These are phyloP conservation scores for Paecilomyces sp. DNA, from an alignment of 2,329 filamentous ascomycete species.

Conservation along the genomic window DNA sequence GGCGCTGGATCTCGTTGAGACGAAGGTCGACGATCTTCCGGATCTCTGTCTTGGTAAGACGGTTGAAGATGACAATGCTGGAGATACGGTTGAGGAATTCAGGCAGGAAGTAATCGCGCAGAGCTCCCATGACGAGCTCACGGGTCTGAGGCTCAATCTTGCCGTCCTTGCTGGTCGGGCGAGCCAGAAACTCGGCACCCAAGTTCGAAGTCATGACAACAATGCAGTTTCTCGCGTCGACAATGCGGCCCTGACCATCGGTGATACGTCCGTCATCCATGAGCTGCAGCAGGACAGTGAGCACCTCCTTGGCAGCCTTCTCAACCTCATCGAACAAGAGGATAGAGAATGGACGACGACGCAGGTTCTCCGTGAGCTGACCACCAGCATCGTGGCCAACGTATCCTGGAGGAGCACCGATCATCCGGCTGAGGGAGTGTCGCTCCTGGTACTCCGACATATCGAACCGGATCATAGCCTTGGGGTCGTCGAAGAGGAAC, in stretches of 20 bases:
- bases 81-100: conserved; percentile 98
- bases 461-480: conserved; percentile 97
- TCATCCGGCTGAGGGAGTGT: conserved; percentile 93
- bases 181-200: conserved; percentile 85
- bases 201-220: conserved; percentile 99
- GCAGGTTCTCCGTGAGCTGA: conserved; percentile 89
- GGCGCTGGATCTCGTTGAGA: conserved; percentile 81
- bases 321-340: conserved; percentile 96
- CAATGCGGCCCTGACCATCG: conserved; percentile 88
- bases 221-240: conserved; percentile 96
- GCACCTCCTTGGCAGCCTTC: conserved; percentile 94
- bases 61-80: conserved; percentile 96
- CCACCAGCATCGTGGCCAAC: conserved; percentile 94
- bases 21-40: conserved; percentile 92
- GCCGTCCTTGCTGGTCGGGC: conserved; percentile 70
- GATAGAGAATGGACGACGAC: conserved; percentile 94
- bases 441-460: conserved; percentile 99
- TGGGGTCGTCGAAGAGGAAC: conserved; percentile 94
- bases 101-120: conserved; percentile 93
- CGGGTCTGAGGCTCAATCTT: conserved; percentile 77
- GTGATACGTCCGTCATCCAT: conserved; percentile 99
- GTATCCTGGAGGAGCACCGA: conserved; percentile 92
- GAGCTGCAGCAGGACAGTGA: conserved; percentile 95
- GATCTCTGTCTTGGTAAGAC: conserved; percentile 81
- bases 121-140: conserved; percentile 82